These are phyloP conservation scores for Podospora pseudoanserina DNA, from an alignment of 495 filamentous ascomycete species.

Conservation along the genomic window DNA sequence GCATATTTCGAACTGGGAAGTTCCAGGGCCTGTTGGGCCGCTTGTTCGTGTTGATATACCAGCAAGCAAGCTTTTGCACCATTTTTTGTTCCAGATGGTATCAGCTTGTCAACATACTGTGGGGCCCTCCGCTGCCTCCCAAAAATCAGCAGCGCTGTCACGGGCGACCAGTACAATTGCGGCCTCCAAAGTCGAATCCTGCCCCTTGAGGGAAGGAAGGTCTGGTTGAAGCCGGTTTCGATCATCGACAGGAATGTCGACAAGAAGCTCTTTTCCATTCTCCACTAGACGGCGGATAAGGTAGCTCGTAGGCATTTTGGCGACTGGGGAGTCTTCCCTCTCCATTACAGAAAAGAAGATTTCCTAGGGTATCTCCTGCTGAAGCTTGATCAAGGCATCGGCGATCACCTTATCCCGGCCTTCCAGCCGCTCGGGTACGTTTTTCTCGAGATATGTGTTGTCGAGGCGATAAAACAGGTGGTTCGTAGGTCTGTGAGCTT, in stretches of 20 bases:
- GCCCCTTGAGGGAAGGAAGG: neutral
- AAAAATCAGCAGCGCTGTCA: conserved; percentile 25
- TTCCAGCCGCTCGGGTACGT: neutral
- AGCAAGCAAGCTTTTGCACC: conserved; percentile 3
- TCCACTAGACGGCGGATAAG: conserved; percentile 14
- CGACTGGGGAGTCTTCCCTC: neutral
- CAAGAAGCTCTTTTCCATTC: conserved; percentile 10
- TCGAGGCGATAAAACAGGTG: conserved; percentile 21
- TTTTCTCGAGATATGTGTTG: conserved; percentile 5
- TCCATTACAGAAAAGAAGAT: conserved; percentile 21
- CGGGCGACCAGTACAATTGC: conserved; percentile 20
- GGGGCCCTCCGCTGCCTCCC: neutral
- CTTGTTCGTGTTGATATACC: neutral
- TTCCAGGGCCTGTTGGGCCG: neutral
- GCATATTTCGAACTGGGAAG: conserved; percentile 6
- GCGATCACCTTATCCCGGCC: conserved; percentile 13
- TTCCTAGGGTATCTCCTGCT: conserved; percentile 12
- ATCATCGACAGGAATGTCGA: conserved; percentile 13
- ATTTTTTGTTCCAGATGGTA: neutral
- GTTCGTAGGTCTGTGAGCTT: conserved; percentile 4
- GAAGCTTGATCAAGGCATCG: conserved; percentile 5
- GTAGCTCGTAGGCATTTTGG: conserved; percentile 4
- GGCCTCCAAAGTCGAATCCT: neutral
- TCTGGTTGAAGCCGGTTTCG: conserved; percentile 8
- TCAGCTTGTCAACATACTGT: neutral